Evolutionary conservation across 1,284 basidiomycete genomes (phyloP).

Genomic region (Earliella scabrosa): DNA sequence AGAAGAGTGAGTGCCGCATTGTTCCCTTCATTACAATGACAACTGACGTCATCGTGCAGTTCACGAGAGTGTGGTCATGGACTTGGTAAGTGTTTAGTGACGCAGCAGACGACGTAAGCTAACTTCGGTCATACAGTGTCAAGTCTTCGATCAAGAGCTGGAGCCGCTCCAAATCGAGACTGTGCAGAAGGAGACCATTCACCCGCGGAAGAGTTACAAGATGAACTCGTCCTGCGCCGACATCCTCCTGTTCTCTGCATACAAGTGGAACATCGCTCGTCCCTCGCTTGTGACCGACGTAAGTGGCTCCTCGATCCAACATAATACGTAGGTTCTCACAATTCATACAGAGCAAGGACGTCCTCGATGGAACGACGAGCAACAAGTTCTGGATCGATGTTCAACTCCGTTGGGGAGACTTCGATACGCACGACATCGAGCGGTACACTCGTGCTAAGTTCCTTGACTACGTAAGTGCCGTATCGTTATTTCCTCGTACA

Average conservation of each 20-base stretch:
- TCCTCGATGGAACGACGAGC: slow-evolving; percentile 94
- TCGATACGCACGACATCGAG: slow-evolving; percentile 98
- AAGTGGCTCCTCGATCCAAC: too few relatives aligned
- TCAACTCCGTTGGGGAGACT: slow-evolving; percentile 98
- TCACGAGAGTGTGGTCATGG: slow-evolving; percentile 95
- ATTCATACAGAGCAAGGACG: slow-evolving; percentile 91
- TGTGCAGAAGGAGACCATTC: slow-evolving; percentile 99
- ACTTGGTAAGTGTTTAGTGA: slow-evolving; percentile 64
- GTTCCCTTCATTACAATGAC: neutral
- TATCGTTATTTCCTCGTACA: neutral
- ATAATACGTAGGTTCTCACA: too few relatives aligned
- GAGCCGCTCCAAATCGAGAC: slow-evolving; percentile 99
- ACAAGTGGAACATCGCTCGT: slow-evolving; percentile 98
- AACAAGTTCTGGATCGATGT: slow-evolving; percentile 99
- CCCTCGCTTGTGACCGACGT: slow-evolving; percentile 96
- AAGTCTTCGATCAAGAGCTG: slow-evolving; percentile 99
- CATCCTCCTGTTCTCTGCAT: slow-evolving; percentile 95
- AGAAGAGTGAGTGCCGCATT: slow-evolving; percentile 75
- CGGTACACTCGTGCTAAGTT: slow-evolving; percentile 98
- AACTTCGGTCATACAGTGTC: slow-evolving; percentile 57
- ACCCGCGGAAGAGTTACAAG: slow-evolving; percentile 99
- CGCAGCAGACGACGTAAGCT: neutral
- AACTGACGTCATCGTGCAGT: slow-evolving; percentile 45
- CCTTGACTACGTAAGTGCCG: slow-evolving; percentile 80
- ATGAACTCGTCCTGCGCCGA: slow-evolving; percentile 99